Evolutionary conservation across 768 basidiomycete genomes (phyloP), one percentile per base, ranked within the genome.

Genomic region (Kwoniella sp.): DNA sequence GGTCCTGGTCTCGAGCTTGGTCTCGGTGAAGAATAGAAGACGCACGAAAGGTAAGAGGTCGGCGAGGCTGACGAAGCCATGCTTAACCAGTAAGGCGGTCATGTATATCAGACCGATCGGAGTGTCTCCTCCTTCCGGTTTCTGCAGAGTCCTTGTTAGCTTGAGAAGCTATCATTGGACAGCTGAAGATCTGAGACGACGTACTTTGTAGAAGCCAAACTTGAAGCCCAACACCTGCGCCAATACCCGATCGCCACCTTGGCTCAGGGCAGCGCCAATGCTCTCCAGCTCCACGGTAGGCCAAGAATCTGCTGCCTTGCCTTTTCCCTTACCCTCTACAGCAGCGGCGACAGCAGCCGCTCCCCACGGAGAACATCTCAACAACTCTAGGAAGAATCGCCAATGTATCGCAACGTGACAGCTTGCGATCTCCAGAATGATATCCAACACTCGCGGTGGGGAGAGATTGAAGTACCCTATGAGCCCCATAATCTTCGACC

Each of bases 161-260:
- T 2, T 52, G 45, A 31, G 41, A 34, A 47, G 15, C 20, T 54
- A 47, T 23, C 0, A 20, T 20, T 12, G n/a, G 29, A 23, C 7
- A 13, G 25, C 1, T 12, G 45, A 45, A 7, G 13, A 47, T 20
- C 55, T 38, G 34, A 17, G 20, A 48, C 41, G 51, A 72, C 85
- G 54, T 68, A 93, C 94, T 82, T 94, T 89, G 80, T 95, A 94
- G 78, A 89, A 88, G 9, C 86, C 85, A 73, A 96, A 95, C 81
- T 99, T 99, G 85, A 98, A 98, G n/a, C 96, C 96, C 23, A 99
- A 83, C 7, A 98, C 90, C 82, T 99, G 93, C 15, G 92, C 73
- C 30, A 81, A 58, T 20, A 81, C 76, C 9, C 75, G 57, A 59
- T 77, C 76, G 20, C 80, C 79, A 7, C 61, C 64, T 22, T 41